Evolutionary conservation across 352 stramenopile genomes (phyloP), one percentile per base, ranked within the genome.

Genomic region (Globisporangium acanthophoron): DNA sequence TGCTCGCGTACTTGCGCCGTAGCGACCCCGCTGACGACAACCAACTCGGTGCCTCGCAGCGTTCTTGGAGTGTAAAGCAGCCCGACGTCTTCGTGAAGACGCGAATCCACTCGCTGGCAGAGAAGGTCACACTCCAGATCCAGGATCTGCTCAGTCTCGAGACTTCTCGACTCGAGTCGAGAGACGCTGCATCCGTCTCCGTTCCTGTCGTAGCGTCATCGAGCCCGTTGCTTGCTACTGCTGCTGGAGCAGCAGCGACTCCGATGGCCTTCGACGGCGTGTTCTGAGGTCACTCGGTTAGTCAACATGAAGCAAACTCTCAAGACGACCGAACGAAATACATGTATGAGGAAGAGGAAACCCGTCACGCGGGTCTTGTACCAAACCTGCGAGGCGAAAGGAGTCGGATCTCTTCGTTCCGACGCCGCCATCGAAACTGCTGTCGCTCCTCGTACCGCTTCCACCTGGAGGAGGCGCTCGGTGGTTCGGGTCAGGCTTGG

Each of bases 1-100:
- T 78, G 6, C 52, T 87, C 15, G 59, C 61, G 47, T 74, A 78
- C 18, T 29, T 86, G n/a, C 41, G 72, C 6, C 59, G 62, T 18
- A 31, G 37, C 9, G 33, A 58, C 52, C 31, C 31, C 3, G 33
- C 13, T 3, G 20, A 52, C 46, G 41, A 43, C 37, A 9, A 31
- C 4, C 43, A 48, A 18, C n/a, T 24, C 39, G 35, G 29, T 11
- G n/a, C 16, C 37, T 43, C 37, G 24, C n/a, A 29, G 44, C n/a
- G n/a, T 16, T n/a, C 37, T 21, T n/a, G 6, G 16, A 47, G 41
- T 12, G 45, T n/a, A 20, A 52, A 47, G 15, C 60, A 21, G 24
- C 29, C 33, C 0, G 33, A 70, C 5, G 61, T 70, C 29, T 54
- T 74, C 52, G 47, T 74, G 29, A 43, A 52, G n/a, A 63, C 74